Percentiles rank a stretch among this genome's conserved stretches.
Evolutionary conservation across 2,329 filamentous ascomycete species (phyloP).

Genomic region (Graphilbum ipis-grandicollis): DNA sequence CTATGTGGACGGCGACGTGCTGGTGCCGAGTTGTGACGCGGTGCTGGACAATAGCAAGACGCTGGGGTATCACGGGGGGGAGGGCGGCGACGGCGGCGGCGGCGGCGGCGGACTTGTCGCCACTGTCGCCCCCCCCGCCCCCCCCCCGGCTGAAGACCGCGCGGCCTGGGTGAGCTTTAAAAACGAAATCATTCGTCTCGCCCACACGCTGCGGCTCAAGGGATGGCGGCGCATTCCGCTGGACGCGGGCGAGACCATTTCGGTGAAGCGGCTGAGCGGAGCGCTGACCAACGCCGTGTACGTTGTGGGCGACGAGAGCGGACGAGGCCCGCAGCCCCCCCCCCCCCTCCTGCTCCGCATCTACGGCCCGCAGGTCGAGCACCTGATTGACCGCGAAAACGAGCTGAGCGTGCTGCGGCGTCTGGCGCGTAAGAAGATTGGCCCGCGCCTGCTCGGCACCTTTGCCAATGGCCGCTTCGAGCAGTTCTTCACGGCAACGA

Average conservation of each 20-base stretch:
- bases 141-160: no score
- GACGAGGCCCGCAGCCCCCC: no score
- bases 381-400: constrained; percentile 84
- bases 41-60: constrained; percentile 83
- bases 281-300: constrained; percentile 95
- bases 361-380: constrained; percentile 88
- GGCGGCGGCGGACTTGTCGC: constrained; percentile 29
- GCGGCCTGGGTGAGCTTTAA: constrained; percentile 80
- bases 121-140: no score
- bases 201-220: constrained; percentile 78
- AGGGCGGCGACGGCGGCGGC: constrained; percentile 20
- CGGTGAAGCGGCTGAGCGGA: constrained; percentile 65
- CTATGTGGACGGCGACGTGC: constrained; percentile 57
- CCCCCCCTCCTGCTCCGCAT: constrained; percentile 81
- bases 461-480: constrained; percentile 94
- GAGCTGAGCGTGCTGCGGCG: constrained; percentile 76
- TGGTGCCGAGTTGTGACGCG: constrained; percentile 75
- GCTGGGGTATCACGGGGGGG: constrained; percentile 39
- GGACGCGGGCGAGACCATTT: constrained; percentile 49
- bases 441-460: constrained; percentile 75
- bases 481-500: constrained; percentile 74
- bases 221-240: constrained; percentile 76
- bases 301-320: no score
- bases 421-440: constrained; percentile 81
- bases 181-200: constrained; percentile 72